These are phyloP conservation scores for Neonectria ditissima DNA, from an alignment of 2,329 filamentous ascomycete species.

Conservation along the genomic window DNA sequence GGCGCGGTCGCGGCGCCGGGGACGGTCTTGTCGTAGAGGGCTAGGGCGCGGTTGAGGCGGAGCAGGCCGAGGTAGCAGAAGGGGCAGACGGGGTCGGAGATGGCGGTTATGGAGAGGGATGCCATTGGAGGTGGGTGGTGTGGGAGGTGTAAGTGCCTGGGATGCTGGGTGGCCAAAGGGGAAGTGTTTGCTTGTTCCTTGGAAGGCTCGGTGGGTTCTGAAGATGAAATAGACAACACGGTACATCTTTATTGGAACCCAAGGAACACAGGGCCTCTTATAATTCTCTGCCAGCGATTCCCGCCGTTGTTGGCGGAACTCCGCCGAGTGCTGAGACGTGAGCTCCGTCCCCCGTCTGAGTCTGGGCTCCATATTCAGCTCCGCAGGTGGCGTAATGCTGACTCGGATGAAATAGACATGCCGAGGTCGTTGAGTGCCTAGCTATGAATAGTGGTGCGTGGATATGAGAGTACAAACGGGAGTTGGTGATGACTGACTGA, in stretches of 20 bases:
- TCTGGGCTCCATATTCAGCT: background rate
- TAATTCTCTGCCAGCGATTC: background rate
- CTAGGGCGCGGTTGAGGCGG: constrained; percentile 78
- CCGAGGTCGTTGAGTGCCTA: background rate
- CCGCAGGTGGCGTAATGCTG: background rate
- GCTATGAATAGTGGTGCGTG: background rate
- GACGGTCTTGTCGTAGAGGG: constrained; percentile 71
- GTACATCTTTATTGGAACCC: background rate
- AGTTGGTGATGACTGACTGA: background rate
- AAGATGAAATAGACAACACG: background rate
- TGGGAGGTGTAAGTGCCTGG: constrained; percentile 2
- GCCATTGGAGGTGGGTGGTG: constrained; percentile 65
- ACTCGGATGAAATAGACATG: background rate
- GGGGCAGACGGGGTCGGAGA: constrained; percentile 86
- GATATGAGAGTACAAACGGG: background rate
- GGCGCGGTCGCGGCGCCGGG: constrained; percentile 71
- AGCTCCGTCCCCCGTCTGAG: background rate
- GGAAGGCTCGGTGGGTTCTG: background rate
- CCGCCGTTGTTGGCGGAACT: constrained; percentile 37
- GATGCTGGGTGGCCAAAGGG: background rate
- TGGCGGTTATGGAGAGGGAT: constrained; percentile 79
- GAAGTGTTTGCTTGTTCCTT: background rate
- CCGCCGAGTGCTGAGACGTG: constrained; percentile 31
- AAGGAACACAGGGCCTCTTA: background rate
- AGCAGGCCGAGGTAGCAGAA: constrained; percentile 85